Conservation (phyloP, 306 rosid genomes). For the Quillaja saponaria region DNA sequence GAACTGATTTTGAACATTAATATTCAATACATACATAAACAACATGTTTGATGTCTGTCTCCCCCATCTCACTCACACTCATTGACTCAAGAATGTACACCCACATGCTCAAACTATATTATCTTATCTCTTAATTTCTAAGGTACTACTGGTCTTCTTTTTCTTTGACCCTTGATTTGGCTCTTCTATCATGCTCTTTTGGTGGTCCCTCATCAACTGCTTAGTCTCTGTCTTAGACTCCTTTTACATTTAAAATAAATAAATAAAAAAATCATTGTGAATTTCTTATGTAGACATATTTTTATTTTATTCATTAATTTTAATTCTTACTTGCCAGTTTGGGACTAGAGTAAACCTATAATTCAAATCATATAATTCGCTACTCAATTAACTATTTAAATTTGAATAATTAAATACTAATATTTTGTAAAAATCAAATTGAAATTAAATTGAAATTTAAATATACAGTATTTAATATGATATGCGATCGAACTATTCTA, state of each 20-base stretch:
- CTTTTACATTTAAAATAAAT: neutral
- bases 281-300: conserved; percentile 33
- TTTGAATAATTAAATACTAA: too few species aligned
- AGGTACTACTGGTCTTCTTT: neutral
- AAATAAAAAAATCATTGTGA: too few species aligned
- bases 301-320: conserved; percentile 1
- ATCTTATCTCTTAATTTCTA: conserved; percentile 46
- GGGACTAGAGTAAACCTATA: too few species aligned
- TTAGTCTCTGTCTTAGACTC: conserved; percentile 16
- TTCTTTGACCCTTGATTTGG: conserved; percentile 57
- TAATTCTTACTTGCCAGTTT: neutral
- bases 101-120: conserved; percentile 38
- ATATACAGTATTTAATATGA: too few species aligned
- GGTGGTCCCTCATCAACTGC: conserved; percentile 30
- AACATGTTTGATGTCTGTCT: conserved; percentile 48
- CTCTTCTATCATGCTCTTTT: conserved; percentile 15
- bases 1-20: conserved; percentile 19
- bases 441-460: too few species aligned
- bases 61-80: conserved; percentile 9
- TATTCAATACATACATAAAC: conserved; percentile 11
- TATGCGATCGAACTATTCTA: too few species aligned
- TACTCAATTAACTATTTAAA: too few species aligned
- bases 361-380: too few species aligned
- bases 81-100: conserved; percentile 37
- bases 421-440: too few species aligned